Percentiles rank a stretch among this genome's conserved stretches.
phyloP scores from a whole-genome alignment of 495 filamentous ascomycete species.

The Penicilliopsis zonata region DNA sequence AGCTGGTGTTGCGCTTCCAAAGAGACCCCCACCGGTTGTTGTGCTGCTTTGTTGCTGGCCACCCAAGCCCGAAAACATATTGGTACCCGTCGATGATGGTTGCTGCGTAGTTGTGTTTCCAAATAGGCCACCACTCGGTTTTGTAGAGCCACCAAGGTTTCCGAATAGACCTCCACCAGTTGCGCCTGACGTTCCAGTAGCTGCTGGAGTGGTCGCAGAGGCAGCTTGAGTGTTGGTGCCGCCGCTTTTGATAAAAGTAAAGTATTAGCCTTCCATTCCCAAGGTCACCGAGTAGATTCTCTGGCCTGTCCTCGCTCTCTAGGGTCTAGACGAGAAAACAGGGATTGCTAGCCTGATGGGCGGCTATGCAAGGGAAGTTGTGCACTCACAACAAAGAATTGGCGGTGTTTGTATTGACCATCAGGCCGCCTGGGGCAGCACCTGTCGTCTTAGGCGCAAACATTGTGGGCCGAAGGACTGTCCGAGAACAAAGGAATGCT shows the following conservation, averaged over 20 bases:
- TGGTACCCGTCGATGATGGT: conserved; percentile 24
- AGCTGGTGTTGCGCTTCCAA: conserved; percentile 32
- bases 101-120: conserved; percentile 24
- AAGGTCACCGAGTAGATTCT: too few relatives aligned
- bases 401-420: conserved; percentile 65
- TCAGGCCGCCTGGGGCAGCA: conserved; percentile 41
- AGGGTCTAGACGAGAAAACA: too few relatives aligned
- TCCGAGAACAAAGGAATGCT: neutral
- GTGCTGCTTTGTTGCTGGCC: conserved; percentile 16
- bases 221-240: conserved; percentile 18
- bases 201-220: conserved; percentile 16
- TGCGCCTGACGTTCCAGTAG: conserved; percentile 15
- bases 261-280: too few relatives aligned
- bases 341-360: conserved; percentile 1
- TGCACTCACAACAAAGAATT: conserved; percentile 60
- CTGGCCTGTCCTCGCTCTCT: too few relatives aligned
- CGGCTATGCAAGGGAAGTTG: neutral
- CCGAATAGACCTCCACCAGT: conserved; percentile 27
- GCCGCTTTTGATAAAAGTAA: too few relatives aligned
- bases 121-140: conserved; percentile 36
- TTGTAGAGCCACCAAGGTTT: conserved; percentile 16
- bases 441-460: conserved; percentile 51
- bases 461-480: conserved; percentile 12
- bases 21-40: conserved; percentile 31
- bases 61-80: conserved; percentile 25